Evolutionary conservation across 441 rosid genomes (phyloP).

Genomic region (Populus tomentosa): DNA sequence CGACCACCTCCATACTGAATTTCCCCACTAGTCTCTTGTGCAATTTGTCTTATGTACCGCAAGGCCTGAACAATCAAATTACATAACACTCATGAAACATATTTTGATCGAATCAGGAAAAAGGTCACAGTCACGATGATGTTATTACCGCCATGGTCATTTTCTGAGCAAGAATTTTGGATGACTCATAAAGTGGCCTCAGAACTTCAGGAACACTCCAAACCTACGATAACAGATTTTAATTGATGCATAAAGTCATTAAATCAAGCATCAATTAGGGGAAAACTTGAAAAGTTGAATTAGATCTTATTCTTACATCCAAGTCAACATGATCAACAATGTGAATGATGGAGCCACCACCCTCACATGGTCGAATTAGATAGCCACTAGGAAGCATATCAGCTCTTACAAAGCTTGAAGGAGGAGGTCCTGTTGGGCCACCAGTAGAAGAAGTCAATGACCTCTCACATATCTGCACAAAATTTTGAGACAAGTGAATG

Average conservation of each 20-base stretch:
- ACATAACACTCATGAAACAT: background rate
- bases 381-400: conserved; percentile 96
- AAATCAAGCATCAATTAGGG: conserved; percentile 3
- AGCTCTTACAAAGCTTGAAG: conserved; percentile 79
- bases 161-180: conserved; percentile 90
- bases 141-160: conserved; percentile 76
- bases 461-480: conserved; percentile 79
- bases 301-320: conserved; percentile 51
- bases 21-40: conserved; percentile 93
- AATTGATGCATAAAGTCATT: background rate
- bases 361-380: conserved; percentile 80
- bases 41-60: conserved; percentile 77
- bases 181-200: conserved; percentile 90
- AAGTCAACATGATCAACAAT: conserved; percentile 94
- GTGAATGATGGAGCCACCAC: conserved; percentile 32
- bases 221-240: conserved; percentile 36
- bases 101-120: background rate
- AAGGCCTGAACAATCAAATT: conserved; percentile 49
- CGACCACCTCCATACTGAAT: conserved; percentile 82
- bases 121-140: background rate
- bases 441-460: conserved; percentile 81
- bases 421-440: conserved; percentile 71
- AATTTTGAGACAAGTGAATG: background rate
- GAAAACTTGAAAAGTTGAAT: background rate
- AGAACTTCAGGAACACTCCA: conserved; percentile 96